Conservation (phyloP, 352 stramenopile genomes). For the Peronospora farinosa region DNA sequence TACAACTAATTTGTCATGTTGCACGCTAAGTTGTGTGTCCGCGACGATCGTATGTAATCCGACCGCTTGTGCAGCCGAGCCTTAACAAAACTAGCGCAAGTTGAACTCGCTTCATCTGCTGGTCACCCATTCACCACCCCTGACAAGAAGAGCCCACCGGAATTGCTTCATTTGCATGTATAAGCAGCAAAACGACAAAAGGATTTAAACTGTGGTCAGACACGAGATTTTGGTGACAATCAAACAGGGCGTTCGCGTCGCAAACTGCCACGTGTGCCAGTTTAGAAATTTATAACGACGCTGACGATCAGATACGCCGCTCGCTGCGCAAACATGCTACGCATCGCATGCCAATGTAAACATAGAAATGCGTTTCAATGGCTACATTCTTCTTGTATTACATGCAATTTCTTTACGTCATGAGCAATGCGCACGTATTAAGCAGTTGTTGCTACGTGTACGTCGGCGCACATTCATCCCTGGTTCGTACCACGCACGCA, state of each 20-base stretch:
- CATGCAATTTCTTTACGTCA: no score
- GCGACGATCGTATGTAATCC: no score
- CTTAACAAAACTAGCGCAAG: neutral
- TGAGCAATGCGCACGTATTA: no score
- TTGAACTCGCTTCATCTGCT: conserved; percentile 15
- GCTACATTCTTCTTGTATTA: neutral
- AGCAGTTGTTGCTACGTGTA: neutral
- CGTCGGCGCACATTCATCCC: neutral
- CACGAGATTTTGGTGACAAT: no score
- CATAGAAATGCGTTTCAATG: conserved; percentile 3
- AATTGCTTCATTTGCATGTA: no score
- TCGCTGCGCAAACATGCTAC: conserved; percentile 1
- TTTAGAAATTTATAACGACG: conserved; percentile 10
- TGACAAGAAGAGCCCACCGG: no score
- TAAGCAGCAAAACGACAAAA: neutral
- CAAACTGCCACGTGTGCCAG: neutral
- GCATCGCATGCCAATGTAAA: neutral
- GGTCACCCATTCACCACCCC: neutral
- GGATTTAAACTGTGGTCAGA: neutral
- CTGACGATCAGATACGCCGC: conserved; percentile 8
- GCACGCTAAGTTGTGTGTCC: no score
- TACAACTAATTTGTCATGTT: no score
- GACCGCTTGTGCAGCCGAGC: neutral
- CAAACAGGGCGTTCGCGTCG: no score
- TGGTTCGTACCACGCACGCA: conserved; percentile 1